Base-by-base conservation (phyloP, 164 flowering plant species). In the Kalanchoe fedtschenkoi region DNA sequence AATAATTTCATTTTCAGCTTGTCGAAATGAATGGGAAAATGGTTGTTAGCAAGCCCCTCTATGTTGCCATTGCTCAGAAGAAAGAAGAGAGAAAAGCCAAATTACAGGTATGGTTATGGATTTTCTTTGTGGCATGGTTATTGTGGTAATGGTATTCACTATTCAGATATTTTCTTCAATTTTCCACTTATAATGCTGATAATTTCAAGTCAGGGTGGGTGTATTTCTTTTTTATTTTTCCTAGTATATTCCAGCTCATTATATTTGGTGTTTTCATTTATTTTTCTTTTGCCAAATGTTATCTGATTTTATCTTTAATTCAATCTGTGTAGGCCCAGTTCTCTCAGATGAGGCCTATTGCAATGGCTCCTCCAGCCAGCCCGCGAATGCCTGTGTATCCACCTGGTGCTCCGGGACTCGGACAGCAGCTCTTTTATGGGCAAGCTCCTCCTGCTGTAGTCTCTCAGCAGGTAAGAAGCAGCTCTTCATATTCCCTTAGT, bases 61-160 rank as follows among this genome's bases (percentile, higher is more conserved):
- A 79, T 74, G 85, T 79, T 70, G 83, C 83, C 1, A 77, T 69
- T 62, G 83, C 81, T 11, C 83, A 77, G 60, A 60, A 78, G 30
- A 79, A 79, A 30, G 85, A 79, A 65, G 85, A 81, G 19, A 70
- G 83, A 67, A 77, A 72, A 66, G 79, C 79, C 5, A 75, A 72
- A 70, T 72, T 81, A 72, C 83, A 78, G 80, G 79, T 69, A 30
- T 22, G 1, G 8, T 51, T 56, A 9, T n/a, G 16, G 2, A 43
- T 43, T 2, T 43, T 43, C 19, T 17, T 6, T 7, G 44, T 41
- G 11, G 11, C 16, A 11, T 41, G 44, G 44, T 7, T 41, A 17
- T 17, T 11, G 11, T 41, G 4, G 44, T 41, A 15, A 41, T n/a
- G 19, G n/a, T 43, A 17, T 43, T 43, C 7, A 4, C 19, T 16